Conservation (phyloP, 805 yeast genomes). For the Candida sphagnicola region DNA sequence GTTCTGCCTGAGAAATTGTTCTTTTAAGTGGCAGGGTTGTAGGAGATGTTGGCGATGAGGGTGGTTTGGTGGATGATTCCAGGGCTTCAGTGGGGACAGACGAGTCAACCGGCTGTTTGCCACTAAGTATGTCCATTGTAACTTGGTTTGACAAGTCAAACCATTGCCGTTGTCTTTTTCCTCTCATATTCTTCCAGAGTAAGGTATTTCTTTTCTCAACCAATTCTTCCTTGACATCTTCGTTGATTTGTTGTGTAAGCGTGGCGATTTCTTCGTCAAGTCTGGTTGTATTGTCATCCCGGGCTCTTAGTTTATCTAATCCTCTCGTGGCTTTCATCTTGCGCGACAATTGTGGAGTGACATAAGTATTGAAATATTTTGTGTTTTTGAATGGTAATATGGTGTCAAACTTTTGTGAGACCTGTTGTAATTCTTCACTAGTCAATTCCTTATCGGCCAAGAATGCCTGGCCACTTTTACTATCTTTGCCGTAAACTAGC, state of each 20-base stretch:
- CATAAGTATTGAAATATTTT: constrained; percentile 37
- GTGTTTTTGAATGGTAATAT: constrained; percentile 27
- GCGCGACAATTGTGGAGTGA: constrained; percentile 40
- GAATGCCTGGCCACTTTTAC: constrained; percentile 24
- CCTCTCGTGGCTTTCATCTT: constrained; percentile 36
- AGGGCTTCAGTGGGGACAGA: background rate
- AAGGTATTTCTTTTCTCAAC: constrained; percentile 24
- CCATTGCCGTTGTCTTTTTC: constrained; percentile 21
- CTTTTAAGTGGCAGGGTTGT: too few relatives aligned
- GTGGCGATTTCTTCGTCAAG: constrained; percentile 5
- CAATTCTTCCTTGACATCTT: constrained; percentile 9
- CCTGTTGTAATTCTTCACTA: constrained; percentile 16
- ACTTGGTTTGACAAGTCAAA: constrained; percentile 13
- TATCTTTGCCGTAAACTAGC: constrained; percentile 35
- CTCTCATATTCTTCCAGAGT: constrained; percentile 30
- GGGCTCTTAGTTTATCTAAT: constrained; percentile 14
- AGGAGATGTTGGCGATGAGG: too few relatives aligned
- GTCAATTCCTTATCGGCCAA: constrained; percentile 19
- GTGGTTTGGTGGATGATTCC: background rate
- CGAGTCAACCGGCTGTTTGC: background rate
- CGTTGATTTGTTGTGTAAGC: constrained; percentile 11
- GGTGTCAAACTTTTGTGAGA: constrained; percentile 14
- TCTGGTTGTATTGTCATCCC: constrained; percentile 5
- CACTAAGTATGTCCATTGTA: constrained; percentile 1
- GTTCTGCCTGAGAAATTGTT: background rate